Base-by-base conservation (phyloP, 371 early-diverging fungal genomes). In the Syncephalastrum monosporum region DNA sequence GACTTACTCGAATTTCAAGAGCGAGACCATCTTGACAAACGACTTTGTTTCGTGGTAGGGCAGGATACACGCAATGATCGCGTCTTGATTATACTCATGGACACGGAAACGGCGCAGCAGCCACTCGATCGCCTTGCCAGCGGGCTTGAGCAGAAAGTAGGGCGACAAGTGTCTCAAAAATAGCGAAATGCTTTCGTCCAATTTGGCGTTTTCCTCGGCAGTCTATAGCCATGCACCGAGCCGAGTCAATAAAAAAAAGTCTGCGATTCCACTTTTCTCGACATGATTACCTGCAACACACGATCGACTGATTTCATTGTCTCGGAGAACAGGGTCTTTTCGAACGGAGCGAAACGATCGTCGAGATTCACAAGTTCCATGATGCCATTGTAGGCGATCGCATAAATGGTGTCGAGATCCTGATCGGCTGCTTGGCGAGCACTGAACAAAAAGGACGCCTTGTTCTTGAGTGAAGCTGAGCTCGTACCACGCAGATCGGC, bases 1-100 rank as follows among this genome's bases (percentile, higher is more conserved):
- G 47, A 52, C 84, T 55, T 86, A 88, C 87, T 71, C 60, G 46
- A 91, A 68, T 19, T 69, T 68, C 17, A 96, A 72, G 45, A 92
- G 76, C 15, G 85, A 76, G 13, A 91, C 82, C 83, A 97, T 81
- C 54, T 85, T 84, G 47, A 89, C 83, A 70, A 96, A 97, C 47
- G 85, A 84, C 56, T 87, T 84, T 0, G 96, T 93, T 65, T 94
- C 95, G 57, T 97, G 96, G 74, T 93, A 97, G 5, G 98, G 98
- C 57, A 96, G 58, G 21, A 95, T 80, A 53, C 89, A 86, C 16
- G 76, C 82, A 15, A 97, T 55, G 4, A 96, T 60, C 1, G 82
- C 83, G 54, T 92, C 89, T 14, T 92, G 77, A 59, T 96, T 97
- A 74, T 88, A 87, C 66, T 92, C 89, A 53, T 97, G 79, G 57